Base-by-base conservation (phyloP, 2,329 filamentous ascomycete genomes). In the Tolypocladium capitatum region DNA sequence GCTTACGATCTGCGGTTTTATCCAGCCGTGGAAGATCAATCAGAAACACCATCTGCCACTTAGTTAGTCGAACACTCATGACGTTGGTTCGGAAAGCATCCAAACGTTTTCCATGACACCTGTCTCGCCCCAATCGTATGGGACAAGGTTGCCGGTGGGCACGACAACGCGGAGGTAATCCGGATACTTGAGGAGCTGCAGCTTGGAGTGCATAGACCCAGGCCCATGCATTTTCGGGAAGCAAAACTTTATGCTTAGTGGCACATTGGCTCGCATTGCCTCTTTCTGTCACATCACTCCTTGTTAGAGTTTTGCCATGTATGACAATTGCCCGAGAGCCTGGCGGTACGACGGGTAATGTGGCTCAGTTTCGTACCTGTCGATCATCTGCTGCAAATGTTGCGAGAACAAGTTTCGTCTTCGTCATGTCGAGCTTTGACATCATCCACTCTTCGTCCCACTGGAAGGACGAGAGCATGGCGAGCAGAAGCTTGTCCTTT, bases 161-260 rank as follows among this genome's bases (percentile, higher is more conserved):
- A 97, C 72, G 1, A 84, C 91, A 41, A 98, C 73, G 7, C 92
- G 80, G 16, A 96, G 65, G 61, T 89, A 81, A 1, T 68, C 67
- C 0, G 76, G 68, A 56, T 88, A 86, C 56, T 89, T 91, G n/a
- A 97, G 73, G 1, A 97, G 67, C 75, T 94, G 90, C 40, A 97
- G 71, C 61, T 98, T 97, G 45, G 88, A 94, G 64, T 97, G 92
- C 89, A 97, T 95, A 56, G 75, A 81, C 24, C 81, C 83, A 6
- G 77, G 71, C 2, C 80, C 77, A 36, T 79, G 71, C 86, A 96
- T 91, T 2, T 76, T 75, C 16, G 91, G 91, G 59, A 97, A 95
- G 60, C 86, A 89, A 48, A 82, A 82, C 20, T 77, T 77, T 48
- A 94, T 72, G 34, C 64, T 68, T n/a, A 57, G 53, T 18, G 76